Conservation (phyloP, 257 asterid genomes). For the Petunia axillaris region DNA sequence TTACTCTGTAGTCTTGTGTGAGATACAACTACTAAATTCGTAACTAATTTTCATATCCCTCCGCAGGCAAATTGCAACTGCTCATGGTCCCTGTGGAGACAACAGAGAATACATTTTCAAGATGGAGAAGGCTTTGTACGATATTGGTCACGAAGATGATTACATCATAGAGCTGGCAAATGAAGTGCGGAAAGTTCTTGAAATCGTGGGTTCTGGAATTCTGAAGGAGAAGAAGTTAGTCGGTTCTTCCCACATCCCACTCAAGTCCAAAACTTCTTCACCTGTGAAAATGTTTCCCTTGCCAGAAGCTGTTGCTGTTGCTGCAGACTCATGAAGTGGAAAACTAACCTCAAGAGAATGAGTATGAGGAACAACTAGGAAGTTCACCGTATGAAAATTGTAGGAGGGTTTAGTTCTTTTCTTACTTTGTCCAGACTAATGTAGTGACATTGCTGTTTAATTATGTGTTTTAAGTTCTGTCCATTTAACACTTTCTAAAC, state of each 20-base stretch:
- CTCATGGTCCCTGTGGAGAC: conserved; percentile 87
- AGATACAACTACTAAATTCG: too few relatives aligned
- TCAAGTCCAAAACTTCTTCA: conserved; percentile 43
- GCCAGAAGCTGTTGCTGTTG: conserved; percentile 47
- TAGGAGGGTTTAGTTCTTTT: background rate
- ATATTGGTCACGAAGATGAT: conserved; percentile 80
- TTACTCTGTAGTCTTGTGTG: conserved; percentile 37
- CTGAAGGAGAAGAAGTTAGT: conserved; percentile 46
- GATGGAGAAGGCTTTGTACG: conserved; percentile 80
- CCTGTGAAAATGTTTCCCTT: conserved; percentile 51
- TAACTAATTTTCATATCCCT: background rate
- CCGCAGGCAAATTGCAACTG: conserved; percentile 79
- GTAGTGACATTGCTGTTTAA: background rate
- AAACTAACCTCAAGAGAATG: background rate
- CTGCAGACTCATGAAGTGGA: conserved; percentile 35
- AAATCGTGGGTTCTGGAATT: conserved; percentile 32
- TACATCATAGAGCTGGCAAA: conserved; percentile 78
- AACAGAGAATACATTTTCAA: conserved; percentile 86
- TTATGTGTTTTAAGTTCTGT: background rate
- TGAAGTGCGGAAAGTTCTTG: conserved; percentile 77
- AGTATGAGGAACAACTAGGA: background rate
- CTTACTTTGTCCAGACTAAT: background rate
- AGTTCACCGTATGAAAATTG: background rate
- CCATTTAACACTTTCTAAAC: background rate
- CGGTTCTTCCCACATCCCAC: conserved; percentile 32